Percentiles rank a stretch among this genome's conserved stretches.
These are phyloP conservation scores for Starmerella riodocensis DNA, from an alignment of 805 yeast genomes.

Conservation along the genomic window DNA sequence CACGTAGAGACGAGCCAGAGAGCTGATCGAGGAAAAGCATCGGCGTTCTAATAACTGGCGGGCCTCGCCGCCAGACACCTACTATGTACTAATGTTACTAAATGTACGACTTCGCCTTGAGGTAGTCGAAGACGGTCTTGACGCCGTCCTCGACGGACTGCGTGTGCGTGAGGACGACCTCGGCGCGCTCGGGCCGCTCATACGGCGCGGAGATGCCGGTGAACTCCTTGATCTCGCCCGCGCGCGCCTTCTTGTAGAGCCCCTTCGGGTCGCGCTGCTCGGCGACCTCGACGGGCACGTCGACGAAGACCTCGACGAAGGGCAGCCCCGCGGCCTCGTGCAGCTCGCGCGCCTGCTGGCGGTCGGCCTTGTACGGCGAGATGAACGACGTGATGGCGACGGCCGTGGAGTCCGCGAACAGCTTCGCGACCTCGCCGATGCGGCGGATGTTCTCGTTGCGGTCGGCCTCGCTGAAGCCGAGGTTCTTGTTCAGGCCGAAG, in stretches of 20 bases:
- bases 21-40: no score
- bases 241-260: conserved; percentile 88
- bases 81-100: conserved; percentile 1
- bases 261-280: conserved; percentile 98
- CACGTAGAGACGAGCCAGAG: no score
- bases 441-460: conserved; percentile 91
- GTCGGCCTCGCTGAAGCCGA: conserved; percentile 83
- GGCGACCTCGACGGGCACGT: conserved; percentile 87
- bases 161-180: conserved; percentile 66
- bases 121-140: conserved; percentile 50
- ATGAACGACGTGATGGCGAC: conserved; percentile 85
- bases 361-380: conserved; percentile 76
- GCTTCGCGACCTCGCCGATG: conserved; percentile 84
- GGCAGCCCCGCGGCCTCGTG: conserved; percentile 66
- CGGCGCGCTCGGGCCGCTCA: conserved; percentile 80
- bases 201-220: conserved; percentile 95
- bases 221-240: conserved; percentile 84
- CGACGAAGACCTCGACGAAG: conserved; percentile 81
- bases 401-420: conserved; percentile 85
- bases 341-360: conserved; percentile 72
- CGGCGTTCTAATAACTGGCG: no score
- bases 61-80: no score
- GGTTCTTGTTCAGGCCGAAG: conserved; percentile 87
- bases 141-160: conserved; percentile 73
- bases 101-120: conserved; percentile 12